Conservation (phyloP, 2,329 filamentous ascomycete species). For the Penicillium sp. region DNA sequence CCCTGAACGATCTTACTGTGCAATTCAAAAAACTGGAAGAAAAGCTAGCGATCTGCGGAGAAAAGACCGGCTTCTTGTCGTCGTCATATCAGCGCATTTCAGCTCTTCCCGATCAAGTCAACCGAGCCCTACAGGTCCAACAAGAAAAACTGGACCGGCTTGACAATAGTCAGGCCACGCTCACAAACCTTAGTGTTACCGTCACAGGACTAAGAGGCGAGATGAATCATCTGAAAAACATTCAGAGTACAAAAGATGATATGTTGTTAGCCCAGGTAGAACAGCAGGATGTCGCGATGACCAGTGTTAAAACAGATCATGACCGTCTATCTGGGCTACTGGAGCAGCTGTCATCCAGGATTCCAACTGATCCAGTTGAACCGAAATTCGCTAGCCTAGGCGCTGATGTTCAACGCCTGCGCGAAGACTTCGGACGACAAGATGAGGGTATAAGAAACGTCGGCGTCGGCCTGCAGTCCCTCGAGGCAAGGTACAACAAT, state of each 20-base stretch:
- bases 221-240: conserved; percentile 22
- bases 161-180: not conserved
- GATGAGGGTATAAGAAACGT: conserved; percentile 24
- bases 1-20: not conserved
- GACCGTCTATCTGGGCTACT: not conserved
- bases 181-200: not conserved
- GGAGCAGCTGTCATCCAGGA: not conserved
- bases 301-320: not conserved
- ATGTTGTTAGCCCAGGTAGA: conserved; percentile 27
- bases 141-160: conserved; percentile 11
- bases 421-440: not conserved
- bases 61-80: conserved; percentile 12
- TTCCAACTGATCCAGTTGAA: conserved; percentile 4
- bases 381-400: conserved; percentile 4
- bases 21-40: conserved; percentile 4
- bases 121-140: conserved; percentile 10
- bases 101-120: conserved; percentile 3
- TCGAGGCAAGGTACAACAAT: conserved; percentile 58
- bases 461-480: conserved; percentile 34
- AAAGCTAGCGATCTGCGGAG: not conserved
- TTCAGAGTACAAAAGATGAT: conserved; percentile 26
- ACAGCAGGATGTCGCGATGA: conserved; percentile 19
- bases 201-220: conserved; percentile 12
- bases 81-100: conserved; percentile 10
- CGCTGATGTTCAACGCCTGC: not conserved